Base-by-base conservation (phyloP, 768 basidiomycete genomes). In the Boletellus emodensis region DNA sequence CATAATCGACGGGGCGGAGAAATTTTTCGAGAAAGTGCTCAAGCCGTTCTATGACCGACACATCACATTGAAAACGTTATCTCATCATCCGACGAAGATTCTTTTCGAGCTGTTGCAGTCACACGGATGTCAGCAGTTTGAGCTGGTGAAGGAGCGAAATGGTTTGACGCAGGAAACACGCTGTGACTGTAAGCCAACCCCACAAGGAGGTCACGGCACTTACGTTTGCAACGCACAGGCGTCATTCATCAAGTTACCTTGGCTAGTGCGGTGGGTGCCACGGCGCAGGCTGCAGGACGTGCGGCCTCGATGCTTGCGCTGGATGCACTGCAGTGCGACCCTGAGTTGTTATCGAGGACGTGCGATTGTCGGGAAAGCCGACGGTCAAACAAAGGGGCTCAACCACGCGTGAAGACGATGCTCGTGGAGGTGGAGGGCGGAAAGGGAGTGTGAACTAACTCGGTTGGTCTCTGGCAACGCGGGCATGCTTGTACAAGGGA, bases 31-130 rank as follows among this genome's bases (percentile, higher is more conserved):
- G 49, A 78, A 74, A 45, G 70, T 85, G 41, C 71, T 91, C 48
- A 76, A 81, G 65, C 90, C 90, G 6, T 94, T 93, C 65, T 89
- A 84, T 60, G 83, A 90, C 66, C 76, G 76, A 55, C 81, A 90
- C 55, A 79, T 92, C 65, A 82, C 82, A 24, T 70, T 89, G 49
- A 79, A 82, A 59, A 88, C 83, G 30, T 72, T 90, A 17, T 80
- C 86, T 4, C 80, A 83, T 56, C 88, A 91, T 65, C 90, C 90
- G 2, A 87, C 85, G 22, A 85, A 85, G 61, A 72, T 81, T 46
- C 73, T 92, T 12, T 83, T 84, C 46, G 88, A 91, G 60, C 63
- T 88, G 24, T 71, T 90, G 46, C 85, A 90, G 60, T 77, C 80
- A 26, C 78, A 84, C 56, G 83, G 84, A 38, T 90, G 90, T 58